Conservation (phyloP, 805 yeast species). For the Metschnikowia santaceciliae region DNA sequence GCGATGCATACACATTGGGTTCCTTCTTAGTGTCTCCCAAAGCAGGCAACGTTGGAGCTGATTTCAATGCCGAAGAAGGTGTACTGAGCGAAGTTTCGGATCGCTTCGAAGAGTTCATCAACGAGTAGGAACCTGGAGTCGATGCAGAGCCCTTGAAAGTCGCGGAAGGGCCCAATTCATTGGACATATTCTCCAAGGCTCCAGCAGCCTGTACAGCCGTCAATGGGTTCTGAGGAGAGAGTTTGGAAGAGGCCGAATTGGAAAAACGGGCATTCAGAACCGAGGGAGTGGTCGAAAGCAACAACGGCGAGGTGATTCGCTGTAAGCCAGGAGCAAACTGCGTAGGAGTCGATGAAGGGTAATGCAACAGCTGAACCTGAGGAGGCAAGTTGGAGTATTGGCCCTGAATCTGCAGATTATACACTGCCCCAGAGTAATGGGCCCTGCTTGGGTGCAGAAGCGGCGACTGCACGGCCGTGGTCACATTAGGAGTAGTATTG, state of each 20-base stretch:
- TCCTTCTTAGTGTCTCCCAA: slow-evolving; percentile 17
- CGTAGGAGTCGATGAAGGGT: slow-evolving; percentile 66
- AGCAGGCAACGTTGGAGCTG: slow-evolving; percentile 32
- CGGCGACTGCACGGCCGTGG: slow-evolving; percentile 13
- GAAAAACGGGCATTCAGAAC: slow-evolving; percentile 37
- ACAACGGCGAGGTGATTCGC: slow-evolving; percentile 60
- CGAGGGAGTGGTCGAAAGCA: slow-evolving; percentile 49
- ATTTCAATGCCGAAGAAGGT: slow-evolving; percentile 35
- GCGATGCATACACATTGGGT: slow-evolving; percentile 29
- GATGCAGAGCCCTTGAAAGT: slow-evolving; percentile 28
- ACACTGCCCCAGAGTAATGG: slow-evolving; percentile 8
- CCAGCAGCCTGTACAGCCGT: slow-evolving; percentile 39
- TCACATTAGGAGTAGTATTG: background rate
- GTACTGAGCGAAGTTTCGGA: slow-evolving; percentile 24
- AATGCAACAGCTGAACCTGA: slow-evolving; percentile 53
- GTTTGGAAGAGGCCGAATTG: slow-evolving; percentile 9
- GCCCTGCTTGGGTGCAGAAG: slow-evolving; percentile 12
- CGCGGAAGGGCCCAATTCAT: slow-evolving; percentile 43
- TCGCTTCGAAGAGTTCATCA: slow-evolving; percentile 22
- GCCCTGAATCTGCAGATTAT: slow-evolving; percentile 15
- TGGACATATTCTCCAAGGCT: slow-evolving; percentile 42
- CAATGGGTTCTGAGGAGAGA: slow-evolving; percentile 14
- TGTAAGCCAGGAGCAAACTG: slow-evolving; percentile 65
- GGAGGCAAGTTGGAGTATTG: slow-evolving; percentile 21
- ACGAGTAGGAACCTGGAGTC: slow-evolving; percentile 22